A percentile compares a stretch with the other conserved stretches of the same genome.
Conservation (phyloP, 2,329 filamentous ascomycete genomes). For the Stachybotrys elegans region DNA sequence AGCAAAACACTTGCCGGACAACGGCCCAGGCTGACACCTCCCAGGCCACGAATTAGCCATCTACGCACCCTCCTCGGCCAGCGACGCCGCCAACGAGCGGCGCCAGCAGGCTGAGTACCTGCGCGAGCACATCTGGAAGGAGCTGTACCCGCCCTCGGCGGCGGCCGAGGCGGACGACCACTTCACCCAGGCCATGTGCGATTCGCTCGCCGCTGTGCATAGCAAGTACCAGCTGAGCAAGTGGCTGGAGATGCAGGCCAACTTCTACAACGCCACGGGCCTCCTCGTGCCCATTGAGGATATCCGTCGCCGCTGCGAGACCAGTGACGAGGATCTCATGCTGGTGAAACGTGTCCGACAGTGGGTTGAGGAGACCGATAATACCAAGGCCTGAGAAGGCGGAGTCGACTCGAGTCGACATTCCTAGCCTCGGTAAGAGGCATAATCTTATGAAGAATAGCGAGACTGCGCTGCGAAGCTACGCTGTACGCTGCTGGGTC, state of each 20-base stretch:
- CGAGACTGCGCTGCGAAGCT: no score
- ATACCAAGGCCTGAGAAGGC: no score
- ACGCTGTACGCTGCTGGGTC: no score
- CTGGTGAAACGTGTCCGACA: no score
- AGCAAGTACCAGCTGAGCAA: conserved; percentile 24
- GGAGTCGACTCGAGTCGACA: no score
- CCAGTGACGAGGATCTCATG: conserved; percentile 17
- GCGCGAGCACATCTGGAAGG: conserved; percentile 20
- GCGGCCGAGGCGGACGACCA: conserved; percentile 15
- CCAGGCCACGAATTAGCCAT: conserved; percentile 23
- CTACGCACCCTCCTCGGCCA: conserved; percentile 14
- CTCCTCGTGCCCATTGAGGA: conserved; percentile 31
- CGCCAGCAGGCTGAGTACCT: conserved; percentile 24
- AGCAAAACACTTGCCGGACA: conserved; percentile 12
- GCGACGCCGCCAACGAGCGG: conserved; percentile 13
- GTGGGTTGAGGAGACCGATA: no score
- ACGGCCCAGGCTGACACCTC: conserved; percentile 12
- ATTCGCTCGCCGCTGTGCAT: conserved; percentile 29
- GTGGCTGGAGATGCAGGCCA: conserved; percentile 39
- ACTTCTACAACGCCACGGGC: conserved; percentile 38
- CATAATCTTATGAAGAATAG: no score
- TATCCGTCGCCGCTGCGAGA: conserved; percentile 29
- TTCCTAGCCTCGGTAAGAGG: no score
- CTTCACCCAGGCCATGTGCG: conserved; percentile 24
- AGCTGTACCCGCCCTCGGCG: conserved; percentile 22